Base-by-base conservation (phyloP, 2,329 filamentous ascomycete genomes). In the Aspergillus awamori region DNA sequence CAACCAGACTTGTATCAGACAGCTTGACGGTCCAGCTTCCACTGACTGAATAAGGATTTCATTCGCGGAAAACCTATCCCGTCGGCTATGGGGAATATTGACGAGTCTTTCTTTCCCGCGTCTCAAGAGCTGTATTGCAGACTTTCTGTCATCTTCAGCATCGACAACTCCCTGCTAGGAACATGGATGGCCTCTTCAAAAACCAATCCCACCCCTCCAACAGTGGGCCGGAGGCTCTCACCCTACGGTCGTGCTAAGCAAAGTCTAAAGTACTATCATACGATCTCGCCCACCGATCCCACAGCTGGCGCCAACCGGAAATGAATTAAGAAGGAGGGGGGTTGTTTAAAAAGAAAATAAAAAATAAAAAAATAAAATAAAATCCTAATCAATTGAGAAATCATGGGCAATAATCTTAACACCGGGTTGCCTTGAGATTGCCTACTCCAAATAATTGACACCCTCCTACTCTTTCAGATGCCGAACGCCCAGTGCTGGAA, bases 191-290 rank as follows among this genome's bases (percentile, higher is more conserved):
- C 33, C 33, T 36, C 33, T 36, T 36, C 10, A 36, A 36, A 36
- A 36, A 11, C 33, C 33, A 36, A 13, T 36, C 33, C 33, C 17
- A 11, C 41, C 17, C 41, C 41, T 22, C 20, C 41, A 45, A 22
- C 17, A 43, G 41, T 43, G 41, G 41, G 41, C 41, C 41, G 41
- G 41, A 45, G 41, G 41, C 41, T 45, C 41, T 45, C 41, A 45
- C 41, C 41, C 41, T 45, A 45, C 41, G 41, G 41, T n/a, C 47
- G 47, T 11, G 47, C 47, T 51, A 51, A 51, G 47, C 47, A 51
- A 30, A 51, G 47, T 51, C 47, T 51, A 51, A 51, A 51, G 47
- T 51, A 56, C 39, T 30, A 47, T 56, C 53, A 56, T 56, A 56
- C 41, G 53, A 56, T 47, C 53, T 56, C 53, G n/a, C 26, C 53